Evolutionary conservation across 1,284 basidiomycete species (phyloP).

Genomic region (Mycena citricolor): DNA sequence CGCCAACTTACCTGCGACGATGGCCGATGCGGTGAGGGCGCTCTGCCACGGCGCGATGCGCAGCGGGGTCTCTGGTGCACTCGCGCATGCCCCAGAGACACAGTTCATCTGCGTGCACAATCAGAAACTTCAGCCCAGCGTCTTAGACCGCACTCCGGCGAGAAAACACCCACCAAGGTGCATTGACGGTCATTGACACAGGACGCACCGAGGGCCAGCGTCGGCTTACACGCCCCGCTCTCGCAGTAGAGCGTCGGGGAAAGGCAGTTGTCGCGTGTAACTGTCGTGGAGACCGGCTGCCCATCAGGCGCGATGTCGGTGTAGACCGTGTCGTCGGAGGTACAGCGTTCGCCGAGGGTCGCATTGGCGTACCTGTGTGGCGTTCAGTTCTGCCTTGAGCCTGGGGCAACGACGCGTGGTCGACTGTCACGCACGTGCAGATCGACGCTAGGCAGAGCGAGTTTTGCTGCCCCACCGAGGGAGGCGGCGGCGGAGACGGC

Average conservation of each 20-base stretch:
- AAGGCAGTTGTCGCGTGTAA: constrained; percentile 62
- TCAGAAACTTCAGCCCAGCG: background rate
- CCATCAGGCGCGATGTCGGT: constrained; percentile 46
- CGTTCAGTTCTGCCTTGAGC: background rate
- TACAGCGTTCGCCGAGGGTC: constrained; percentile 54
- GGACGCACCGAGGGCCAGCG: constrained; percentile 41
- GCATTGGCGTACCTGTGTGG: constrained; percentile 54
- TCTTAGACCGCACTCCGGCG: background rate
- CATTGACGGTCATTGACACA: constrained; percentile 65
- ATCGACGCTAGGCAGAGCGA: constrained; percentile 59
- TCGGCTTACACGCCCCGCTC: constrained; percentile 45
- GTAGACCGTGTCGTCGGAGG: constrained; percentile 63
- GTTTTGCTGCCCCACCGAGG: constrained; percentile 45
- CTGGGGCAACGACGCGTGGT: too few relatives aligned
- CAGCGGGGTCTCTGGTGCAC: constrained; percentile 31
- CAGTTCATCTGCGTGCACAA: constrained; percentile 27
- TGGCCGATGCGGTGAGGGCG: constrained; percentile 36
- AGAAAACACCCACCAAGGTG: constrained; percentile 8
- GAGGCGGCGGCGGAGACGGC: constrained; percentile 42
- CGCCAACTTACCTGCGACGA: constrained; percentile 40
- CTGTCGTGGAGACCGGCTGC: constrained; percentile 47
- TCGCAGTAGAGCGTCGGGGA: constrained; percentile 61
- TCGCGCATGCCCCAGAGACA: constrained; percentile 26
- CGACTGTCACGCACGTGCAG: constrained; percentile 56
- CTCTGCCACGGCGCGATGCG: constrained; percentile 47